Evolutionary conservation across 495 filamentous ascomycete species (phyloP).

Genomic region (Neurospora sp.): DNA sequence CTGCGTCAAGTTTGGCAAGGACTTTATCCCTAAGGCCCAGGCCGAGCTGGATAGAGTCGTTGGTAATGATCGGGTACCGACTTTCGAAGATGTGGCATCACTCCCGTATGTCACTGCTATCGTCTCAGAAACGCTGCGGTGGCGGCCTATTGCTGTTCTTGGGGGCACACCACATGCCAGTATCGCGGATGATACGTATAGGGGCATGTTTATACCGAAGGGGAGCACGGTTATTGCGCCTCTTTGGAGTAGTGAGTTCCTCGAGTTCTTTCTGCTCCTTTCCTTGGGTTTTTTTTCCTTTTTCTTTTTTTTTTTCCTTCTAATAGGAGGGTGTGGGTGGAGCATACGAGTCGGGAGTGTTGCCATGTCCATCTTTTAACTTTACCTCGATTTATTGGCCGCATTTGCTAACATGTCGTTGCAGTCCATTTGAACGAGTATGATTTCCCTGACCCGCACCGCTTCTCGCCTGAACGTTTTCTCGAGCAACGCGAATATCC

Average conservation of each 20-base stretch:
- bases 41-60: constrained; percentile 47
- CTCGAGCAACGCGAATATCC: constrained; percentile 35
- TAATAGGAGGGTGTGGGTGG: no score
- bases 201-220: constrained; percentile 41
- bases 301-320: no score
- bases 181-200: constrained; percentile 45
- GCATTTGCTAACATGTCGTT: constrained; percentile 7
- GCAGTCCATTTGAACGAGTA: constrained; percentile 44
- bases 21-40: constrained; percentile 37
- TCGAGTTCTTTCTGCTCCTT: no score
- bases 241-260: constrained; percentile 31
- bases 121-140: constrained; percentile 42
- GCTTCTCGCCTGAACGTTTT: constrained; percentile 38
- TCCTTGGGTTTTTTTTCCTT: no score
- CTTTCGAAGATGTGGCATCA: constrained; percentile 33
- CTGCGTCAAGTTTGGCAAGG: constrained; percentile 39
- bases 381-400: no score
- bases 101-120: constrained; percentile 39
- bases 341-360: no score
- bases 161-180: constrained; percentile 51
- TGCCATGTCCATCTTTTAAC: no score
- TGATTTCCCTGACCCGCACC: constrained; percentile 47
- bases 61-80: constrained; percentile 39
- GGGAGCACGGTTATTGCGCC: constrained; percentile 44
- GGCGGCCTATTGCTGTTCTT: constrained; percentile 38